phyloP scores from a whole-genome alignment of 768 basidiomycete genomes.

The Boletellus sp. region DNA sequence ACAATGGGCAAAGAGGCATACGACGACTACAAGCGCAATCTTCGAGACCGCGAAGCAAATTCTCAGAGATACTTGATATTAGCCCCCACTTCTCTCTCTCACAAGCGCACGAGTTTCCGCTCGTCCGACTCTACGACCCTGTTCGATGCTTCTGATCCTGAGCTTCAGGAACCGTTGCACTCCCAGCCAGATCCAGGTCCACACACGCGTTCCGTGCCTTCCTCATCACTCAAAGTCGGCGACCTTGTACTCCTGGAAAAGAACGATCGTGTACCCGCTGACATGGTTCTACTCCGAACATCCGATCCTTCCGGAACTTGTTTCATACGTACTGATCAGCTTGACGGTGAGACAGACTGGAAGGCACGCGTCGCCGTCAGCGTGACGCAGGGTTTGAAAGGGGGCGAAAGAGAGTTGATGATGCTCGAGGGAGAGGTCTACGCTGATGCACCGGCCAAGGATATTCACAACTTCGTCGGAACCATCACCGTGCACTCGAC shows the following conservation, averaged over 20 bases:
- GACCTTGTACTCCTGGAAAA: conserved; percentile 91
- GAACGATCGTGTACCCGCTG: conserved; percentile 95
- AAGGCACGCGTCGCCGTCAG: conserved; percentile 85
- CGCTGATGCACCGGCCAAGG: conserved; percentile 94
- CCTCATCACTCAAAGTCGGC: conserved; percentile 84
- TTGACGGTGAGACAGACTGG: conserved; percentile 99
- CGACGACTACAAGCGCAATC: conserved; percentile 94
- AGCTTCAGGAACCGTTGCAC: conserved; percentile 10
- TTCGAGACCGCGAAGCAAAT: conserved; percentile 92
- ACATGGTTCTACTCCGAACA: conserved; percentile 85
- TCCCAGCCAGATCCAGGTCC: conserved; percentile 36
- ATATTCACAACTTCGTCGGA: conserved; percentile 93
- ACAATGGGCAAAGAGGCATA: conserved; percentile 99
- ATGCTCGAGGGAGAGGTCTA: conserved; percentile 84
- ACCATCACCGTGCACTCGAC: conserved; percentile 73
- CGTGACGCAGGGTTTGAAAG: conserved; percentile 18
- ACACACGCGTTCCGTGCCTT: conserved; percentile 76
- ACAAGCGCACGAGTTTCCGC: conserved; percentile 22
- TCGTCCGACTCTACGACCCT: conserved; percentile 18
- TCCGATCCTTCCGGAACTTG: conserved; percentile 89
- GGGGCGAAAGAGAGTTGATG: conserved; percentile 48
- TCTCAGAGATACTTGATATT: conserved; percentile 86
- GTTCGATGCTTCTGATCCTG: conserved; percentile 19
- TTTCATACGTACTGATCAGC: conserved; percentile 95
- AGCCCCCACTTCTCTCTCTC: conserved; percentile 44